Evolutionary conservation across 2,329 filamentous ascomycete genomes (phyloP).

Genomic region (Epichloe aotearoae): DNA sequence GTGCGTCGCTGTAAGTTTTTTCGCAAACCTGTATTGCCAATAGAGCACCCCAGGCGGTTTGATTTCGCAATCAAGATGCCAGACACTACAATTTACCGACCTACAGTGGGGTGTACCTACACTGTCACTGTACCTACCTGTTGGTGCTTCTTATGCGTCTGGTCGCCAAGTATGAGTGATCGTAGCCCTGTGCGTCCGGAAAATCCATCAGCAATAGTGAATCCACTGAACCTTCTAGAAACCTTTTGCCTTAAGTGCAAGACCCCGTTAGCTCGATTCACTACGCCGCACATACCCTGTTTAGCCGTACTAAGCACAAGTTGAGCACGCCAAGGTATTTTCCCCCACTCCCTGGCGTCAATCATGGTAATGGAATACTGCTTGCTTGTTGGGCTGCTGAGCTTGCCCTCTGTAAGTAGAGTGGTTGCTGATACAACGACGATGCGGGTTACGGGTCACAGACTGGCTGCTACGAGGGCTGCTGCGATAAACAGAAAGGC

Average conservation of each 20-base stretch:
- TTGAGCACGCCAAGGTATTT: background rate
- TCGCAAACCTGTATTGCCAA: too few species aligned
- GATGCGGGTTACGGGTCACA: slow-evolving; percentile 2
- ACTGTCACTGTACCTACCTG: too few species aligned
- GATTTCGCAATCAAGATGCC: too few species aligned
- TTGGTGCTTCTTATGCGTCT: too few species aligned
- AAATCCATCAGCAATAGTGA: too few species aligned
- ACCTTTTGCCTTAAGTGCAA: slow-evolving; percentile 21
- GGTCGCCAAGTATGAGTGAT: too few species aligned
- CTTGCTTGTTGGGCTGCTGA: background rate
- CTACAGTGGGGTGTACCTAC: too few species aligned
- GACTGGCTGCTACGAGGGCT: background rate
- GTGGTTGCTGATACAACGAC: slow-evolving; percentile 5
- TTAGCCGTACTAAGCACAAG: background rate
- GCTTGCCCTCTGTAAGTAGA: background rate
- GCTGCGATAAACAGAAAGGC: background rate
- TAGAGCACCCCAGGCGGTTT: too few species aligned
- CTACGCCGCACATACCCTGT: background rate
- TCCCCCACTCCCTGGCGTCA: background rate
- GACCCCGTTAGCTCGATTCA: slow-evolving; percentile 12
- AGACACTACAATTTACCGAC: too few species aligned
- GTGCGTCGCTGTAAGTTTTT: too few species aligned
- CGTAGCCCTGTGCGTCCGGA: too few species aligned
- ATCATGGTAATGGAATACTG: background rate
- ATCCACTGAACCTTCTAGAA: slow-evolving; percentile 36